These are phyloP conservation scores for Pyrrhoderma lamaoense DNA, from an alignment of 1,284 basidiomycete species.

Conservation along the genomic window DNA sequence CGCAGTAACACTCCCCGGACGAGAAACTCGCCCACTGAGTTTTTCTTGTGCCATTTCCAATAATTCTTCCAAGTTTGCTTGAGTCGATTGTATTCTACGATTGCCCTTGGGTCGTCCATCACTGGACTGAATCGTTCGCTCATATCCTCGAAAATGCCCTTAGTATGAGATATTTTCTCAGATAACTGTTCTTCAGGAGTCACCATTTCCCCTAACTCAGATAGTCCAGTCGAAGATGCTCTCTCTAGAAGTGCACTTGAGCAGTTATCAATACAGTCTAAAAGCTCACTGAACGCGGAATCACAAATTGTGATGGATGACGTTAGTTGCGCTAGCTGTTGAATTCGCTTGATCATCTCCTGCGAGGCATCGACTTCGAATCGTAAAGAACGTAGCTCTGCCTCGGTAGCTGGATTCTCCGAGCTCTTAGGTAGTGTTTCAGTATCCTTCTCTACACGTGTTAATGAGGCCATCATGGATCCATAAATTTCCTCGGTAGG, in stretches of 20 bases:
- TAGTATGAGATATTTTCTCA: conserved; percentile 56
- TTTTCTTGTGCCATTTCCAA: conserved; percentile 71
- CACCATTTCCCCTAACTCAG: conserved; percentile 19
- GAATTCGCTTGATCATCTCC: conserved; percentile 43
- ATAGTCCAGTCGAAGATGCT: not conserved
- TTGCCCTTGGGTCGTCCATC: conserved; percentile 48
- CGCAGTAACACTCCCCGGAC: conserved; percentile 51
- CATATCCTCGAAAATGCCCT: conserved; percentile 41
- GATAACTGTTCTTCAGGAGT: conserved; percentile 60
- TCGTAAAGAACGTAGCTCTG: conserved; percentile 54
- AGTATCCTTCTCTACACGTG: conserved; percentile 38
- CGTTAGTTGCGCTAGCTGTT: conserved; percentile 45
- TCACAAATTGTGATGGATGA: conserved; percentile 52
- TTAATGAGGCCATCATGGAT: conserved; percentile 41
- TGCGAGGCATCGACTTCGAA: conserved; percentile 48
- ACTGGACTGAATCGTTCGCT: conserved; percentile 34
- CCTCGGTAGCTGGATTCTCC: conserved; percentile 36
- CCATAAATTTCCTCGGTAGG: conserved; percentile 43
- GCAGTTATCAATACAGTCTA: conserved; percentile 76
- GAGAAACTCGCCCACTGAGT: conserved; percentile 50
- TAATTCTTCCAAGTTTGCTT: conserved; percentile 70
- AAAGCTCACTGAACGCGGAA: conserved; percentile 66
- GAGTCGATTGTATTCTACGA: conserved; percentile 52
- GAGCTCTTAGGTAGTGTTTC: conserved; percentile 38
- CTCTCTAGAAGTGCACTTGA: conserved; percentile 33